Base-by-base conservation (phyloP, 2,329 filamentous ascomycete species). In the Falciphora oryzae region DNA sequence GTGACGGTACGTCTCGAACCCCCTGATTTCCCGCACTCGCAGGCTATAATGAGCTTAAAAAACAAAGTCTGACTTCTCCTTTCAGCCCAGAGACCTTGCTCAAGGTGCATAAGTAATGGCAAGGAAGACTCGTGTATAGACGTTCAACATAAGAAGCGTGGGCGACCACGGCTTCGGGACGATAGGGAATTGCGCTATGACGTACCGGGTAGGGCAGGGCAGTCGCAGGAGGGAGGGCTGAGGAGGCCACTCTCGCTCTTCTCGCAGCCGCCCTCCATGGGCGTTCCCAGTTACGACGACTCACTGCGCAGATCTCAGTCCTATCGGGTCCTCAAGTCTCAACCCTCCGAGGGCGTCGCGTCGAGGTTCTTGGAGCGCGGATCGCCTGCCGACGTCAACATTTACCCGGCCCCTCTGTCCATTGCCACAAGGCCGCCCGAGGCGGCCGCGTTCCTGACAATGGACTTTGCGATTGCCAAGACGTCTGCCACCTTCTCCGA, bases 91-190 rank as follows among this genome's bases (percentile, higher is more conserved):
- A 83, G 91, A 65, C 91, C 91, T 32, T 95, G 91, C 73, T 88
- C 89, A 32, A 85, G 91, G 73, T 95, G 91, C 73, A 79, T 90
- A 44, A 86, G 86, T 70, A 92, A 91, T 72, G 89, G 90, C 66
- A 95, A 94, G 71, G 82, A 94, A 80, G 90, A 93, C 65, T 83
- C 88, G 10, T 95, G 91, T 73, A 81, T 92, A 70, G 91, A 95
- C 75, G 91, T 95, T 44, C 89, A 92, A 72, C 91, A 95, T 76
- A 95, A 94, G 76, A 95, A 94, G 75, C 81, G 91, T 70, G 91
- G 91, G 57, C 84, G 91, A 61, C 91, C 91, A 66, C 84, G 91
- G 68, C 79, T 95, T 69, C 85, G 91, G 70, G 91, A 94, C 72
- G 89, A 91, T 66, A 80, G 84, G 69, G 85, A 89, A 68, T 72